Evolutionary conservation across 1,139 yeast genomes (phyloP).

Genomic region (Candida pseudoviswanathii): DNA sequence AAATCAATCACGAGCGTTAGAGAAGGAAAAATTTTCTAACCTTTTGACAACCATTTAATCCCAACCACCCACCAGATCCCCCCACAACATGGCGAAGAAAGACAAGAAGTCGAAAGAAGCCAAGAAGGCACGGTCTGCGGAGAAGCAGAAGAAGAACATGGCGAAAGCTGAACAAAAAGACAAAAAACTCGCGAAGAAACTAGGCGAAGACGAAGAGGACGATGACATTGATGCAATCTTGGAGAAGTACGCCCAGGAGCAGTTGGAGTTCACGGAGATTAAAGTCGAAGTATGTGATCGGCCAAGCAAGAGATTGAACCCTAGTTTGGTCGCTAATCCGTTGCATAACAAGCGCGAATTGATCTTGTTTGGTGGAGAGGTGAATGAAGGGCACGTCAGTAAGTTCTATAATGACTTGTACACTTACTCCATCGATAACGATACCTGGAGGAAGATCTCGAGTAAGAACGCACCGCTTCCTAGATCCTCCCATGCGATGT

Average conservation of each 20-base stretch:
- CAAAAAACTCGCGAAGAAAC: slow-evolving; percentile 75
- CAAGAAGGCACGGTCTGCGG: slow-evolving; percentile 86
- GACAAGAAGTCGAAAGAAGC: slow-evolving; percentile 85
- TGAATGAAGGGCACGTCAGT: slow-evolving; percentile 53
- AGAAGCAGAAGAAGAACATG: slow-evolving; percentile 75
- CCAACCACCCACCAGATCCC: slow-evolving; percentile 2
- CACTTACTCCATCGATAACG: slow-evolving; percentile 74
- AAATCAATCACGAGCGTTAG: not conserved
- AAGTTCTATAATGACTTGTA: slow-evolving; percentile 80
- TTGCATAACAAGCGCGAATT: slow-evolving; percentile 76
- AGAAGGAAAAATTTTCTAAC: slow-evolving; percentile 4
- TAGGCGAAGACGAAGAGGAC: slow-evolving; percentile 81
- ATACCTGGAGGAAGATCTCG: slow-evolving; percentile 75
- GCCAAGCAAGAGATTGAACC: slow-evolving; percentile 73
- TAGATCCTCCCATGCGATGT: slow-evolving; percentile 91
- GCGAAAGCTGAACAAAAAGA: slow-evolving; percentile 72
- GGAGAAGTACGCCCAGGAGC: slow-evolving; percentile 76
- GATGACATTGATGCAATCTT: slow-evolving; percentile 84
- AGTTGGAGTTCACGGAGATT: slow-evolving; percentile 75
- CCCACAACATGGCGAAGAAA: slow-evolving; percentile 70
- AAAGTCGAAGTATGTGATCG: slow-evolving; percentile 55
- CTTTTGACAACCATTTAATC: not conserved
- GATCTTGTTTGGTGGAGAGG: slow-evolving; percentile 88
- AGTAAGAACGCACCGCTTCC: slow-evolving; percentile 92
- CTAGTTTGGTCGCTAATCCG: slow-evolving; percentile 77